These are phyloP conservation scores for Medicago lupulina DNA, from an alignment of 306 rosid species.

Conservation along the genomic window DNA sequence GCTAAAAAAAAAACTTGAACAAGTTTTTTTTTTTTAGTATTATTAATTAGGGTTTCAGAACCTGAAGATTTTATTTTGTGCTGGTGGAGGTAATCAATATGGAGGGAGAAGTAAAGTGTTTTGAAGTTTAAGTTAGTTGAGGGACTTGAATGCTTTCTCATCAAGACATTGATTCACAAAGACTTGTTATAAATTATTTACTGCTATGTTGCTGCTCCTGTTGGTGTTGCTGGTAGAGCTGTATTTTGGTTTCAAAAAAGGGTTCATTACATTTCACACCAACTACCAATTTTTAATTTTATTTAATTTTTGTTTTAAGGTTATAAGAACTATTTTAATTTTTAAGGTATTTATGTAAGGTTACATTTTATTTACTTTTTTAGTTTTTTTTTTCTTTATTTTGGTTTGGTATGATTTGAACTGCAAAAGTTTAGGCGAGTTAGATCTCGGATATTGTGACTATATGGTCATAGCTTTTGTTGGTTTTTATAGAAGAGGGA, in stretches of 20 bases:
- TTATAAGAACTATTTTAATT: not conserved
- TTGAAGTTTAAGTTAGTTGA: slow-evolving; percentile 62
- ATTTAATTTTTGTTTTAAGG: no score
- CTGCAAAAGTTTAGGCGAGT: not conserved
- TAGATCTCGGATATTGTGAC: not conserved
- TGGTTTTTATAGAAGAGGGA: slow-evolving; percentile 55
- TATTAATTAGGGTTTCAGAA: slow-evolving; percentile 64
- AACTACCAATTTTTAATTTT: slow-evolving; percentile 45
- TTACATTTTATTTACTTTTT: not conserved
- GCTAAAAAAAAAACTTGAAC: not conserved
- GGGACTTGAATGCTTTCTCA: slow-evolving; percentile 72
- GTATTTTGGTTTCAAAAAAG: slow-evolving; percentile 52
- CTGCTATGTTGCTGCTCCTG: slow-evolving; percentile 49
- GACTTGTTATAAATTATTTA: slow-evolving; percentile 52
- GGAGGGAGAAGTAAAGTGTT: slow-evolving; percentile 45
- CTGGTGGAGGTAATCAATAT: slow-evolving; percentile 61
- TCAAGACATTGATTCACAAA: slow-evolving; percentile 52
- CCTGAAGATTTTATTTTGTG: slow-evolving; percentile 23
- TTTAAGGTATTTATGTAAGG: not conserved
- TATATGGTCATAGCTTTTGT: not conserved
- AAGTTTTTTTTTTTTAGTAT: not conserved
- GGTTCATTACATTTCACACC: slow-evolving; percentile 71
- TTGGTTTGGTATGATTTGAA: not conserved
- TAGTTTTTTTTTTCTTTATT: no score
- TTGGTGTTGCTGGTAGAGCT: slow-evolving; percentile 38